phyloP scores from a whole-genome alignment of 169 alveolate genomes.

The Plasmodium billcollinsi region DNA sequence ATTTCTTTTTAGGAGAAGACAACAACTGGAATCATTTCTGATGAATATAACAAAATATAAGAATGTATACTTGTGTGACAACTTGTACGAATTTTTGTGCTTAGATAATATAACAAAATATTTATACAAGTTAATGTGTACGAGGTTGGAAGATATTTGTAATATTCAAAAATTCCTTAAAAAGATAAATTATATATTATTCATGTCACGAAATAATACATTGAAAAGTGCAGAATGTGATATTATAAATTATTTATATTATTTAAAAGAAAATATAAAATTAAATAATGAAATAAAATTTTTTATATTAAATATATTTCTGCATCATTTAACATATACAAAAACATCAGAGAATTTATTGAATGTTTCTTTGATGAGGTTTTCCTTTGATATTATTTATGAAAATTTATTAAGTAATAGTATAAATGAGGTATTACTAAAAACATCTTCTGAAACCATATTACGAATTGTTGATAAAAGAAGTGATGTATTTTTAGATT shows the following conservation, averaged over 20 bases:
- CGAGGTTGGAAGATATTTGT: neutral
- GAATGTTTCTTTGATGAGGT: conserved; percentile 45
- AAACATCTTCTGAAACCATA: conserved; percentile 52
- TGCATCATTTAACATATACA: conserved; percentile 58
- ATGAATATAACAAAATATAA: conserved; percentile 14
- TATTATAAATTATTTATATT: conserved; percentile 23
- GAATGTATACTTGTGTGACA: conserved; percentile 39
- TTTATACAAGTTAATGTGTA: conserved; percentile 44
- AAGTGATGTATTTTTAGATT: conserved; percentile 53
- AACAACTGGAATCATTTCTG: conserved; percentile 40
- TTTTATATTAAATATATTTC: conserved; percentile 52
- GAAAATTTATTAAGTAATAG: conserved; percentile 31
- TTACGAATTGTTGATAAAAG: conserved; percentile 49
- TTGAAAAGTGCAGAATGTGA: conserved; percentile 64
- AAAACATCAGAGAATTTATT: conserved; percentile 41
- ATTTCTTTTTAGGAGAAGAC: conserved; percentile 29
- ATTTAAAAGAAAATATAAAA: conserved; percentile 26
- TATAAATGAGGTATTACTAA: conserved; percentile 42
- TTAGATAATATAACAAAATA: conserved; percentile 48
- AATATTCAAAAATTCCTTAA: conserved; percentile 23
- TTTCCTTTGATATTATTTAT: conserved; percentile 42
- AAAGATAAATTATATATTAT: conserved; percentile 38
- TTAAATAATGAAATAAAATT: conserved; percentile 46
- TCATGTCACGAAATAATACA: conserved; percentile 56
- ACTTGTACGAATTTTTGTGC: conserved; percentile 46